Evolutionary conservation across 2,329 filamentous ascomycete species (phyloP).

Genomic region (Parastagonospora nodorum): DNA sequence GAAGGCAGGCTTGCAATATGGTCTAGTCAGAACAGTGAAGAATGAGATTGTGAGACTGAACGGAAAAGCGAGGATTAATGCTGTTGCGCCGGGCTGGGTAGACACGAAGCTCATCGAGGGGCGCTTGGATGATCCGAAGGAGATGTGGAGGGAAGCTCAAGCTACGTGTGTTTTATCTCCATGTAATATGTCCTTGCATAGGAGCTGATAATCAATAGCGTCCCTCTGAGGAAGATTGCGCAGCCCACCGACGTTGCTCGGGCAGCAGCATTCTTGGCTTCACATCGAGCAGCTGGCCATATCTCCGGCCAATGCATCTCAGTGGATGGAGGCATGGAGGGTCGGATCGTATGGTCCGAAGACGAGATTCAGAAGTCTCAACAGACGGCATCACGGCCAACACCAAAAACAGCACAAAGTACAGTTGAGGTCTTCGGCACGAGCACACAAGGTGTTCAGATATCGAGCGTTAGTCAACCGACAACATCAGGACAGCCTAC

Average conservation of each 20-base stretch:
- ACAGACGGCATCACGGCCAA: background rate
- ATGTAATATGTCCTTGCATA: background rate
- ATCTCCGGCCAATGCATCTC: constrained; percentile 60
- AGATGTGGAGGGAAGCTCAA: constrained; percentile 57
- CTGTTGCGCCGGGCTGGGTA: constrained; percentile 57
- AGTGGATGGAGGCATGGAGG: constrained; percentile 54
- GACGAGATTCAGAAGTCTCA: background rate
- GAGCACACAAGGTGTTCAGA: constrained; percentile 12
- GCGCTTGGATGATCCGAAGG: constrained; percentile 55
- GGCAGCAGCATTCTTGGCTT: constrained; percentile 56
- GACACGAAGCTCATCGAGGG: constrained; percentile 56
- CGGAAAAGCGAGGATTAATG: constrained; percentile 57
- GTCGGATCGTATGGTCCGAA: background rate
- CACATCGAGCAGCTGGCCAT: constrained; percentile 58
- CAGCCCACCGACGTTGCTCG: constrained; percentile 56
- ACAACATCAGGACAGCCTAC: background rate
- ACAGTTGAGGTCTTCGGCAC: constrained; percentile 13
- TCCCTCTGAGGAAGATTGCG: constrained; percentile 55
- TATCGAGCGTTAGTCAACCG: constrained; percentile 3
- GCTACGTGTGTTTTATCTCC: constrained; percentile 44
- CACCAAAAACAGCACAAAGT: background rate
- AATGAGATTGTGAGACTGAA: constrained; percentile 61
- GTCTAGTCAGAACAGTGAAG: constrained; percentile 58
- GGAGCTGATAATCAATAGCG: constrained; percentile 24
- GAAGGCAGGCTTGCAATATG: constrained; percentile 57